phyloP scores from a whole-genome alignment of 2,329 filamentous ascomycete genomes.

The Fusarium sp. region DNA sequence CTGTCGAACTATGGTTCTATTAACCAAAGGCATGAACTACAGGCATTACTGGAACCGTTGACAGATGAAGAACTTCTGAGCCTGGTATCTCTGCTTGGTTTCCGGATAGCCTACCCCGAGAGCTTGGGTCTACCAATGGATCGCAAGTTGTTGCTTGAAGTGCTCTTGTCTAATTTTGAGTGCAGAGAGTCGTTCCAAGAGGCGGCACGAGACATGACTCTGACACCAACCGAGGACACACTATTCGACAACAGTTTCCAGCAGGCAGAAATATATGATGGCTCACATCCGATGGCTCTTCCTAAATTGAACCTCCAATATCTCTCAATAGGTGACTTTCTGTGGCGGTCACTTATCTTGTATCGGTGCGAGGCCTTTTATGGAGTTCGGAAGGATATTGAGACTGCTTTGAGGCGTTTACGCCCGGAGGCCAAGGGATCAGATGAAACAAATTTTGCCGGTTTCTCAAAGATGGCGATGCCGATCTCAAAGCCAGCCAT shows the following conservation, averaged over 20 bases:
- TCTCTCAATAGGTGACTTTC: conserved; percentile 90
- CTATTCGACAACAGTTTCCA: conserved; percentile 83
- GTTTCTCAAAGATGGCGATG: conserved; percentile 91
- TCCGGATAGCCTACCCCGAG: conserved; percentile 84
- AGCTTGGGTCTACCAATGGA: conserved; percentile 71
- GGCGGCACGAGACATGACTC: conserved; percentile 71
- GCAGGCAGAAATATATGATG: conserved; percentile 87
- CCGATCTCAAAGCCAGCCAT: conserved; percentile 87
- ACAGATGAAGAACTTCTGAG: conserved; percentile 77
- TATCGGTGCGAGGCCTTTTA: conserved; percentile 94
- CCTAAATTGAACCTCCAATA: conserved; percentile 97
- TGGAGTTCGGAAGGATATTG: conserved; percentile 90
- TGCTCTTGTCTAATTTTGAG: conserved; percentile 79
- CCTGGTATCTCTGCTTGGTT: conserved; percentile 75
- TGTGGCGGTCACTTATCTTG: conserved; percentile 93
- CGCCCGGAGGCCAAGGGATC: conserved; percentile 72
- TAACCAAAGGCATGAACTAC: conserved; percentile 80
- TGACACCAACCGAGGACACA: conserved; percentile 84
- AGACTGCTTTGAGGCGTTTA: conserved; percentile 81
- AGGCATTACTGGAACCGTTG: conserved; percentile 76
- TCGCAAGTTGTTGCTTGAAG: conserved; percentile 73
- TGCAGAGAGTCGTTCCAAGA: conserved; percentile 85
- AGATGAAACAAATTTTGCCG: conserved; percentile 78
- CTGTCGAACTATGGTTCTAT: conserved; percentile 93
- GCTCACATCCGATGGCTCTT: conserved; percentile 85